Conservation (phyloP, 2,329 filamentous ascomycete species). For the Uncinocarpus reesii region DNA sequence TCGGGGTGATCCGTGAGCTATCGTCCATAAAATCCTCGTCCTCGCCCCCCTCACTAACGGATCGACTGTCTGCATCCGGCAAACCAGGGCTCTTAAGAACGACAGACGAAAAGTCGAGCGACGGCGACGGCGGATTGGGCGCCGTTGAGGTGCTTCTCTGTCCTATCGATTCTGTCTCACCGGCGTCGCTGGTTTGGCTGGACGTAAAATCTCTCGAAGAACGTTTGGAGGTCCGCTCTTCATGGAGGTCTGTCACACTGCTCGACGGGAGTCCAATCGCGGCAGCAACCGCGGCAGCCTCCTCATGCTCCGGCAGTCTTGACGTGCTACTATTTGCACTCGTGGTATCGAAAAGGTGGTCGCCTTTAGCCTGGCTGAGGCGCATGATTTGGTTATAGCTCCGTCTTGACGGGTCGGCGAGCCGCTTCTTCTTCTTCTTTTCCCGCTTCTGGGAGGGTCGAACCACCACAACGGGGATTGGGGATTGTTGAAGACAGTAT, state of each 20-base stretch:
- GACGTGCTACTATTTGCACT: constrained; percentile 39
- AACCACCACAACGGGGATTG: constrained; percentile 86
- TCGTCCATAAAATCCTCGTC: constrained; percentile 11
- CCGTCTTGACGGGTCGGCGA: constrained; percentile 62
- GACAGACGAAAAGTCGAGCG: constrained; percentile 9
- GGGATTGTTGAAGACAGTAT: constrained; percentile 87
- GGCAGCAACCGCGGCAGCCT: constrained; percentile 41
- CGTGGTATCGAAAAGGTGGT: constrained; percentile 45
- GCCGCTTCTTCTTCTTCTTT: constrained; percentile 80
- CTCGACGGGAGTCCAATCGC: constrained; percentile 37
- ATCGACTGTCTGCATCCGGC: constrained; percentile 7
- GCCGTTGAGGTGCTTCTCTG: constrained; percentile 4
- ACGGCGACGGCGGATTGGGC: constrained; percentile 11
- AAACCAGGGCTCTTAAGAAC: constrained; percentile 16
- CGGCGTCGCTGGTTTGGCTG: constrained; percentile 1
- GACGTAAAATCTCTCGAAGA: constrained; percentile 5
- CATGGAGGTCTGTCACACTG: not conserved
- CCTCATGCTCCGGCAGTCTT: constrained; percentile 39
- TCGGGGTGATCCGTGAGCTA: constrained; percentile 7
- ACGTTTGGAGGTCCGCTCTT: constrained; percentile 3
- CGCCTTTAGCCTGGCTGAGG: constrained; percentile 45
- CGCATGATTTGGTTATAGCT: constrained; percentile 70
- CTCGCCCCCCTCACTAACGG: constrained; percentile 5
- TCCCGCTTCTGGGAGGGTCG: constrained; percentile 75
- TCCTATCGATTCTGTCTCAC: constrained; percentile 13